A percentile compares a stretch with the other conserved stretches of the same genome.
Evolutionary conservation across 176 grass and related monocot species (phyloP).

Genomic region (Thinopyrum elongatum): DNA sequence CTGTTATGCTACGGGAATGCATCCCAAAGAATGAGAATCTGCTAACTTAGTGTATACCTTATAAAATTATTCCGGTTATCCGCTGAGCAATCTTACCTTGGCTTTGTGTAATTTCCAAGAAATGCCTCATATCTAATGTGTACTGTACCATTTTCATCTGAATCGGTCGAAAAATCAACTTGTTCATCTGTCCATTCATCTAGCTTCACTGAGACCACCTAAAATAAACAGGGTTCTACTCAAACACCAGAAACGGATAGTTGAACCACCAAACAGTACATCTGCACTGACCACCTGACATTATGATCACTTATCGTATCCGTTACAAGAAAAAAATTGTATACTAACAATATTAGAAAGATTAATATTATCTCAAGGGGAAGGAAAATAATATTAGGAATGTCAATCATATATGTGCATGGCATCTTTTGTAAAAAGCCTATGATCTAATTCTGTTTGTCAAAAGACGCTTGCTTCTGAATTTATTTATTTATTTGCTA

Average conservation of each 20-base stretch:
- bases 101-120: no score
- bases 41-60: no score
- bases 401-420: neutral
- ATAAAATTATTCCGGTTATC: slow-evolving; percentile 74
- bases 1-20: neutral
- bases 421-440: neutral
- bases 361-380: neutral
- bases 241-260: no score
- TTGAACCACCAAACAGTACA: no score
- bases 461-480: neutral
- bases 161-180: no score
- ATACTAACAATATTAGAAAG: neutral
- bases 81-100: slow-evolving; percentile 63
- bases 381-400: neutral
- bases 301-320: no score
- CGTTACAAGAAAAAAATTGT: no score
- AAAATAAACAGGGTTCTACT: no score
- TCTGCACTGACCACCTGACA: no score
- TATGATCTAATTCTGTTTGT: neutral
- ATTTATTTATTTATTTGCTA: neutral
- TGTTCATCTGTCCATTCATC: slow-evolving; percentile 95
- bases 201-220: slow-evolving; percentile 85
- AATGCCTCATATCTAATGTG: no score
- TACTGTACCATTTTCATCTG: no score
- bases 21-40: neutral